Evolutionary conservation across 2,329 filamentous ascomycete species (phyloP).

Genomic region (Tolypocladium album): DNA sequence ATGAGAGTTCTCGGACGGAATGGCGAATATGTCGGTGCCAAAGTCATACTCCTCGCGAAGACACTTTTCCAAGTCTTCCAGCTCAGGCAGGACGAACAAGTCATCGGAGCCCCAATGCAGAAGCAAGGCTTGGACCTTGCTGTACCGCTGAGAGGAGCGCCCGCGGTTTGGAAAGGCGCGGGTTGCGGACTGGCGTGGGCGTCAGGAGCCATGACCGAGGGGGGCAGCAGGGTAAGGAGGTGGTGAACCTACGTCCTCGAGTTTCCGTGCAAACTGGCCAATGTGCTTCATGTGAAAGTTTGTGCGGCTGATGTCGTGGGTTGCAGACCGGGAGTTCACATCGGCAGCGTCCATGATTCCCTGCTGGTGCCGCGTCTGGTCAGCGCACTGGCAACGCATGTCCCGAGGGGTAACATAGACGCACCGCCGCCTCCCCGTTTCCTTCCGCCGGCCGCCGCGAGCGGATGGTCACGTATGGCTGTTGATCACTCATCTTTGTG

Average conservation of each 20-base stretch:
- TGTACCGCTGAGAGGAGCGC: conserved; percentile 40
- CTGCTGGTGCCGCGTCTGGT: not conserved
- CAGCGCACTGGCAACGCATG: not conserved
- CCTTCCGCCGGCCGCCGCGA: conserved; percentile 35
- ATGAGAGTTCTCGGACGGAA: conserved; percentile 47
- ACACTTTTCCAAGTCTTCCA: conserved; percentile 45
- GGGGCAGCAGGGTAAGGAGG: not conserved
- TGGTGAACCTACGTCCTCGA: conserved; percentile 37
- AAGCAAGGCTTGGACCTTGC: conserved; percentile 42
- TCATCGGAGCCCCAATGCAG: conserved; percentile 49
- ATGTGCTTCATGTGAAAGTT: conserved; percentile 48
- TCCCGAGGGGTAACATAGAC: conserved; percentile 12
- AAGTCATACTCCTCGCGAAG: conserved; percentile 44
- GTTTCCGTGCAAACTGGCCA: conserved; percentile 39
- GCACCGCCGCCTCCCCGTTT: conserved; percentile 36
- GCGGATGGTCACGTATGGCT: conserved; percentile 42
- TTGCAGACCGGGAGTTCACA: conserved; percentile 26
- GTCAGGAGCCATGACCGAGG: not conserved
- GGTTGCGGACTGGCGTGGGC: conserved; percentile 32
- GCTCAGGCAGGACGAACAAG: conserved; percentile 45
- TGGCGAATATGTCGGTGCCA: conserved; percentile 45
- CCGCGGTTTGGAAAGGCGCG: conserved; percentile 47
- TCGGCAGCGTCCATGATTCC: conserved; percentile 8
- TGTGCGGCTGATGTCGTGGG: conserved; percentile 46
- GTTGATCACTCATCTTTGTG: conserved; percentile 27